These are phyloP conservation scores for Nepenthes alata DNA, from an alignment of 179 eudicot genomes.

Conservation along the genomic window DNA sequence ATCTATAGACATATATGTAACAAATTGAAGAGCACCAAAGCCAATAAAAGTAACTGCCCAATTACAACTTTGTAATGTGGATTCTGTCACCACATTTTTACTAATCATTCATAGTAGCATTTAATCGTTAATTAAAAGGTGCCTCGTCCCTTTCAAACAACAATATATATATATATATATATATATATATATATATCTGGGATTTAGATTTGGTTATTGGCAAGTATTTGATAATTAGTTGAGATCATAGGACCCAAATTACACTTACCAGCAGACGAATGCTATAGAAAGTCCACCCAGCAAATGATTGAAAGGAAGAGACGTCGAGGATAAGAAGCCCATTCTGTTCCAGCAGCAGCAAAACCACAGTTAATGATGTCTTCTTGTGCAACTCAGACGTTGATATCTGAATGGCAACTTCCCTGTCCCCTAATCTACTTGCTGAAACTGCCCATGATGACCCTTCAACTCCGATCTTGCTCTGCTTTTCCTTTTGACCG, in stretches of 20 bases:
- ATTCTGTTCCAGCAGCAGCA: slow-evolving; percentile 33
- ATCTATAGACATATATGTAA: no score
- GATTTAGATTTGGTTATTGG: background rate
- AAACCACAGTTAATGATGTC: slow-evolving; percentile 20
- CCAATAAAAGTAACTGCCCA: no score
- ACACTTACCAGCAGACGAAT: slow-evolving; percentile 42
- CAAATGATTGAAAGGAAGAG: slow-evolving; percentile 32
- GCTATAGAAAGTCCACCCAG: slow-evolving; percentile 35
- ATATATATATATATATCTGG: background rate
- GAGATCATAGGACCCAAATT: background rate
- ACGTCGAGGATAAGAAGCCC: slow-evolving; percentile 28
- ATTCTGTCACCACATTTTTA: no score
- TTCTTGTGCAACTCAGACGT: slow-evolving; percentile 9
- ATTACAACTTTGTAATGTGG: no score
- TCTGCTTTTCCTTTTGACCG: slow-evolving; percentile 4
- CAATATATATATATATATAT: no score
- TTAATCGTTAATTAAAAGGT: no score
- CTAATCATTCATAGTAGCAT: background rate
- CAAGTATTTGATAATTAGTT: background rate
- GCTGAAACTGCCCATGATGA: slow-evolving; percentile 18
- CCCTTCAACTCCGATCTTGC: background rate
- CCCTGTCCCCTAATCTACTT: slow-evolving; percentile 26
- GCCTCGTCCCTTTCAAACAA: no score
- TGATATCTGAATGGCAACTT: slow-evolving; percentile 41
- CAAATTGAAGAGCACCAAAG: no score